Percentiles rank a stretch among this genome's conserved stretches.
These are phyloP conservation scores for Hibiscus tridactylites DNA, from an alignment of 345 rosid genomes.

Conservation along the genomic window DNA sequence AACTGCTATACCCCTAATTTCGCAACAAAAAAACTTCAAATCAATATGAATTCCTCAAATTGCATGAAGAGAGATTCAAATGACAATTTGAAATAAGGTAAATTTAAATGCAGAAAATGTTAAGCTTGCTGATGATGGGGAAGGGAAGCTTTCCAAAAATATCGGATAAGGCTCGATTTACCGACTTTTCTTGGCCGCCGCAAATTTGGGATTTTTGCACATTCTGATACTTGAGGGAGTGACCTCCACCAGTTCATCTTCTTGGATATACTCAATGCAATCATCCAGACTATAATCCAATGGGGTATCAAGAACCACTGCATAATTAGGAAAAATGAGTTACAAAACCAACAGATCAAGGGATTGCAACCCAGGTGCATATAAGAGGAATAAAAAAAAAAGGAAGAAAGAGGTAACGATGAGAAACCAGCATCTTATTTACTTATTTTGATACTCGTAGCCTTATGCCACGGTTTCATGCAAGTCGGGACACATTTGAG, in stretches of 20 bases:
- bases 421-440: not conserved
- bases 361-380: not conserved
- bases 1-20: not conserved
- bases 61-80: not conserved
- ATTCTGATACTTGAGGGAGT: slow-evolving; percentile 73
- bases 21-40: not conserved
- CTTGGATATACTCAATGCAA: slow-evolving; percentile 94
- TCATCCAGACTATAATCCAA: slow-evolving; percentile 87
- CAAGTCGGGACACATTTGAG: not conserved
- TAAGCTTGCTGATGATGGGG: too few species aligned
- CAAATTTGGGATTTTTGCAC: slow-evolving; percentile 82
- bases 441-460: not conserved
- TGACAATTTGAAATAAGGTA: not conserved
- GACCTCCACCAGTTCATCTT: slow-evolving; percentile 96
- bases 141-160: slow-evolving; percentile 1
- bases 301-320: slow-evolving; percentile 90
- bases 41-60: not conserved
- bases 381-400: not conserved
- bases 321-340: not conserved
- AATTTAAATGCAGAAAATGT: not conserved
- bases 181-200: slow-evolving; percentile 39
- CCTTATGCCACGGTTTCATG: not conserved
- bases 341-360: not conserved
- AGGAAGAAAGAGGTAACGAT: not conserved
- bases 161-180: slow-evolving; percentile 10